Evolutionary conservation across 768 basidiomycete species (phyloP), one percentile per base, ranked within the genome.

Genomic region (Collybiopsis confluens): DNA sequence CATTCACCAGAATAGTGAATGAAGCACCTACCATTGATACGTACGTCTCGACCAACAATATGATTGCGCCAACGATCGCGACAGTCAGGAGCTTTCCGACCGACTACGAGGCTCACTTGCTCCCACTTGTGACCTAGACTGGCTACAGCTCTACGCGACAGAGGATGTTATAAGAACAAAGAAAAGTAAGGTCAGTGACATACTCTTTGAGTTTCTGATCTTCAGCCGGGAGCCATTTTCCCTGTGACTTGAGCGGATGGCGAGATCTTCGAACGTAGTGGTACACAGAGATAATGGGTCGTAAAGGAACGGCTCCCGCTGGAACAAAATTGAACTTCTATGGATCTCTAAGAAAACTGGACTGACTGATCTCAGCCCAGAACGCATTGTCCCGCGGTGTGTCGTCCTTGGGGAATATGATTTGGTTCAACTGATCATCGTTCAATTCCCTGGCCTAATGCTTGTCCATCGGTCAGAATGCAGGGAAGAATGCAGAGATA

Each of bases 21-120:
- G n/a, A n/a, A 20, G 28, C 10, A 64, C 73, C 24, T 57, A 78
- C 89, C 90, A 48, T 70, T 71, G 6, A 76, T 62, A n/a, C 88
- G 82, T 11, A 78, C 72, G 21, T 85, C 85, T 15, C 82, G 78
- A 58, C 86, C 79, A 18, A 82, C 74, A 26, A 93, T 78, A 60
- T 93, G 88, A 64, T 93, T 93, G 49, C 91, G 84, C 68, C 85
- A 92, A 52, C 91, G 79, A 68, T 93, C 91, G 9, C 91, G 79
- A 67, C 91, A 93, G 64, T 93, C 91, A 2, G 83, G 73, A 16
- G 87, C 82, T 78, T 82, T 85, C 40, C 91, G 77, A 23, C 88
- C 88, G 4, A 93, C 89, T 18, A 75, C 65, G 40, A 69, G 69
- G 62, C 86, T 83, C 41, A 93, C 78, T 61, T 84, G 87, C 68